phyloP scores from a whole-genome alignment of 805 yeast species.

The Wickerhamiella azymoides region DNA sequence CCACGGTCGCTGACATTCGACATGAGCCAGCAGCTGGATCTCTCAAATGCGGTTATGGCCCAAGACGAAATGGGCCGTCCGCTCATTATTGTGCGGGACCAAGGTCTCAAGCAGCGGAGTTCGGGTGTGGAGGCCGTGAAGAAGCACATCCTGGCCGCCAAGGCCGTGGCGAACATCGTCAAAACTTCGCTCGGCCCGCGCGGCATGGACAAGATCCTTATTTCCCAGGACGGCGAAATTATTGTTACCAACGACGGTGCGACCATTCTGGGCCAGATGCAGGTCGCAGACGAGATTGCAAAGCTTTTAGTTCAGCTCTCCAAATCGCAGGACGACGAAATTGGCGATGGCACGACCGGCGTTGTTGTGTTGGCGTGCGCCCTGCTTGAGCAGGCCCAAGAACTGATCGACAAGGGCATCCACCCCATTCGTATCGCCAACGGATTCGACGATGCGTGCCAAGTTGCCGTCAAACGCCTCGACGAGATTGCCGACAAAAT shows the following conservation, averaged over 20 bases:
- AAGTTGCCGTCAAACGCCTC: slow-evolving; percentile 66
- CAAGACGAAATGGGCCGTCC: slow-evolving; percentile 99
- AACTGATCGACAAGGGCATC: slow-evolving; percentile 88
- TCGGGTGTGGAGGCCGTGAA: slow-evolving; percentile 70
- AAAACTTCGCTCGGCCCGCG: slow-evolving; percentile 93
- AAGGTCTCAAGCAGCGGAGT: slow-evolving; percentile 44
- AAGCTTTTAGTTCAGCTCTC: slow-evolving; percentile 87
- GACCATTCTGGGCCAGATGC: slow-evolving; percentile 91
- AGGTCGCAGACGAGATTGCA: slow-evolving; percentile 89
- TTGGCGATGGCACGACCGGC: slow-evolving; percentile 98
- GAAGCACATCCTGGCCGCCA: slow-evolving; percentile 83
- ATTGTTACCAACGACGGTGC: slow-evolving; percentile 99
- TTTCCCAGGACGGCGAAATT: slow-evolving; percentile 93
- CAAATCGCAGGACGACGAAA: slow-evolving; percentile 92
- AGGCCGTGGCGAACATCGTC: slow-evolving; percentile 84
- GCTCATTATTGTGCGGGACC: slow-evolving; percentile 89
- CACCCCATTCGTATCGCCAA: slow-evolving; percentile 95
- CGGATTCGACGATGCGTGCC: slow-evolving; percentile 95
- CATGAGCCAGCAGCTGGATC: slow-evolving; percentile 51
- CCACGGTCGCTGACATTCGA: neutral
- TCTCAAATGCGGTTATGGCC: slow-evolving; percentile 96
- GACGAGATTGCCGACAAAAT: slow-evolving; percentile 64
- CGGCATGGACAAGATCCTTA: slow-evolving; percentile 92
- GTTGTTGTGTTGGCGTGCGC: slow-evolving; percentile 96
- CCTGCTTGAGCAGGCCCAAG: slow-evolving; percentile 82